phyloP scores from a whole-genome alignment of 2,329 filamentous ascomycete species.

The Aspergillus arachidicola region DNA sequence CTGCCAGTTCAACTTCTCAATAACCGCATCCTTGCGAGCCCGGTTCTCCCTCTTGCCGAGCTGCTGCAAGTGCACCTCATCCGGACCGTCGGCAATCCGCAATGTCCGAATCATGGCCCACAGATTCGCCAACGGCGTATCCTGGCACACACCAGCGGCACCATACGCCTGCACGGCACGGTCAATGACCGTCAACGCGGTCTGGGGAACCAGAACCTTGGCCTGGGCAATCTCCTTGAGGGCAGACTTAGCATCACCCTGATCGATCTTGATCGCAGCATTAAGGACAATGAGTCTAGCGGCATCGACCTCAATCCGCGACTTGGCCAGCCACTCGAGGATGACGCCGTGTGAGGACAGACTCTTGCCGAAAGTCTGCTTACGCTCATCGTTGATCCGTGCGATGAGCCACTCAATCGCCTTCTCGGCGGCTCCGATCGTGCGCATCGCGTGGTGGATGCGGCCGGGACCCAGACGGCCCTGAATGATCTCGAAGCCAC shows the following conservation, averaged over 20 bases:
- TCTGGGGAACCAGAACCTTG: conserved; percentile 86
- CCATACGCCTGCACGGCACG: conserved; percentile 92
- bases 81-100: conserved; percentile 86
- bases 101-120: conserved; percentile 81
- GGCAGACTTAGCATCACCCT: conserved; percentile 82
- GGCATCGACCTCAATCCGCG: conserved; percentile 90
- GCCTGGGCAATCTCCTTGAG: conserved; percentile 93
- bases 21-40: conserved; percentile 47
- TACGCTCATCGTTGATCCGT: conserved; percentile 86
- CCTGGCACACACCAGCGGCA: conserved; percentile 87
- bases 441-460: conserved; percentile 97
- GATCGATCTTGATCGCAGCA: conserved; percentile 92
- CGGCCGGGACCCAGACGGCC: conserved; percentile 92
- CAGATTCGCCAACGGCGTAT: conserved; percentile 85
- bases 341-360: conserved; percentile 90
- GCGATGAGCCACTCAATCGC: conserved; percentile 94
- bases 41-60: conserved; percentile 59
- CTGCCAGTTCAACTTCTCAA: conserved; percentile 48
- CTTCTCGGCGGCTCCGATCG: conserved; percentile 85
- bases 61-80: conserved; percentile 82
- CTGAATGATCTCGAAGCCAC: conserved; percentile 98
- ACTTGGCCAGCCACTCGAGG: conserved; percentile 90
- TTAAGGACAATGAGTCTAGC: conserved; percentile 89
- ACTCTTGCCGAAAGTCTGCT: conserved; percentile 88
- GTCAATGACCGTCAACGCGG: conserved; percentile 85